Conservation (phyloP, 164 flowering plant species). For the Amborella trichopoda region DNA sequence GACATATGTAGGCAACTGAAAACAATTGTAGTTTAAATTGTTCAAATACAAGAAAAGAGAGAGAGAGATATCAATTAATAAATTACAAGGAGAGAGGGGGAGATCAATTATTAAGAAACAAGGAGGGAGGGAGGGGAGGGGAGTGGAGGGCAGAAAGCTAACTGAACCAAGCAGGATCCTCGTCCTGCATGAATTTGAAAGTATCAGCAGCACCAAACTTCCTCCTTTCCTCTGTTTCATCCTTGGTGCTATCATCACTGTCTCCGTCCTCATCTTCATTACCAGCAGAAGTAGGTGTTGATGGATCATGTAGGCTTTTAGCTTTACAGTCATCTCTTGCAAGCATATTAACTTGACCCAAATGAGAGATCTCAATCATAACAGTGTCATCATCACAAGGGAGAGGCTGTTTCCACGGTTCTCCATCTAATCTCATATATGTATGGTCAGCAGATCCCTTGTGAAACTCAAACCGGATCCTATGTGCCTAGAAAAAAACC, state of each 20-base stretch:
- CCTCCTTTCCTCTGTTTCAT: slow-evolving; percentile 34
- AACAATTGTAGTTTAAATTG: not conserved
- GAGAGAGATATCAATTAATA: not conserved
- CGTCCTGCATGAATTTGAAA: slow-evolving; percentile 58
- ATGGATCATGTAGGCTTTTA: slow-evolving; percentile 46
- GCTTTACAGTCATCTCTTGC: slow-evolving; percentile 47
- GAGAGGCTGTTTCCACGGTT: slow-evolving; percentile 95
- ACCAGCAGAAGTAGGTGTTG: not conserved
- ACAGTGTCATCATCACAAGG: slow-evolving; percentile 78
- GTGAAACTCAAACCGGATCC: slow-evolving; percentile 75
- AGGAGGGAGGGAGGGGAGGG: not conserved
- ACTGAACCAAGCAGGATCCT: slow-evolving; percentile 60
- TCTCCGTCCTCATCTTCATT: slow-evolving; percentile 25
- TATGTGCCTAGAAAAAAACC: slow-evolving; percentile 33
- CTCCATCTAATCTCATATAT: slow-evolving; percentile 93
- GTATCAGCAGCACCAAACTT: slow-evolving; percentile 96
- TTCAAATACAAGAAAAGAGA: not conserved
- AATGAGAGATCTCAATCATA: slow-evolving; percentile 65
- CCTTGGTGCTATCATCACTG: slow-evolving; percentile 23
- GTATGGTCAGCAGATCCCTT: slow-evolving; percentile 68
- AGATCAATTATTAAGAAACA: too few species aligned
- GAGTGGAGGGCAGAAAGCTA: slow-evolving; percentile 8
- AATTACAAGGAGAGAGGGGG: too few species aligned
- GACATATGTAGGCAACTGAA: not conserved
- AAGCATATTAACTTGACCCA: slow-evolving; percentile 77